A percentile compares a stretch with the other conserved stretches of the same genome.
These are phyloP conservation scores for Thalassiosira mediterranea DNA, from an alignment of 352 stramenopile genomes.

Conservation along the genomic window DNA sequence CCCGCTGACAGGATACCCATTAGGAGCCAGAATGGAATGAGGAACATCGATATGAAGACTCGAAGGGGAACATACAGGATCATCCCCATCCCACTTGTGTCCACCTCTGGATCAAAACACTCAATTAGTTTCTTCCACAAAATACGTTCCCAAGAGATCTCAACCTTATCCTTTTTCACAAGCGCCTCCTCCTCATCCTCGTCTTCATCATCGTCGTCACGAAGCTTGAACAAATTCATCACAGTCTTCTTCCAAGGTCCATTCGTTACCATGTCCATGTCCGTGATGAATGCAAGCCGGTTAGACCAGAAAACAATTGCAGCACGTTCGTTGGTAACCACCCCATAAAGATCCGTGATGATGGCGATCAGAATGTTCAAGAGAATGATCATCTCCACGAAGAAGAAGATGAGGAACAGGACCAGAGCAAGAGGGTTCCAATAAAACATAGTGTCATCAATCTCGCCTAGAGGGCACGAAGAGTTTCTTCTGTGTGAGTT, in stretches of 20 bases:
- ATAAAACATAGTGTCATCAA: constrained; percentile 57
- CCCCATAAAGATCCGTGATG: constrained; percentile 81
- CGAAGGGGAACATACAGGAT: constrained; percentile 39
- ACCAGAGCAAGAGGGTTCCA: constrained; percentile 39
- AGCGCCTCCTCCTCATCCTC: constrained; percentile 8
- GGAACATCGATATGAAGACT: constrained; percentile 50
- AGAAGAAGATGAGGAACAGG: constrained; percentile 72
- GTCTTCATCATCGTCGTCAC: constrained; percentile 16
- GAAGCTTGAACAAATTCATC: constrained; percentile 32
- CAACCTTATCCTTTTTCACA: constrained; percentile 17
- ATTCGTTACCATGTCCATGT: constrained; percentile 77
- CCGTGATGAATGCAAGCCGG: constrained; percentile 74
- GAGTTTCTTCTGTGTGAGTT: too few species aligned
- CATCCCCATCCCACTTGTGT: constrained; percentile 14
- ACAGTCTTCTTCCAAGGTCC: constrained; percentile 59
- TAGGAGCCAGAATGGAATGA: constrained; percentile 78
- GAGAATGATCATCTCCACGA: constrained; percentile 80
- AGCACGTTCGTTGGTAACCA: constrained; percentile 82
- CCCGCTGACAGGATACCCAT: constrained; percentile 62
- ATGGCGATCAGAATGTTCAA: constrained; percentile 84
- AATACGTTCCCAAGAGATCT: constrained; percentile 40
- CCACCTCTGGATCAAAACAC: constrained; percentile 42
- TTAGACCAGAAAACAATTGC: constrained; percentile 84
- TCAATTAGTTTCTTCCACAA: constrained; percentile 55
- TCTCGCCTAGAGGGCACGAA: too few species aligned